Evolutionary conservation across 331 rosid genomes (phyloP).

Genomic region (Dryas integrifolia): DNA sequence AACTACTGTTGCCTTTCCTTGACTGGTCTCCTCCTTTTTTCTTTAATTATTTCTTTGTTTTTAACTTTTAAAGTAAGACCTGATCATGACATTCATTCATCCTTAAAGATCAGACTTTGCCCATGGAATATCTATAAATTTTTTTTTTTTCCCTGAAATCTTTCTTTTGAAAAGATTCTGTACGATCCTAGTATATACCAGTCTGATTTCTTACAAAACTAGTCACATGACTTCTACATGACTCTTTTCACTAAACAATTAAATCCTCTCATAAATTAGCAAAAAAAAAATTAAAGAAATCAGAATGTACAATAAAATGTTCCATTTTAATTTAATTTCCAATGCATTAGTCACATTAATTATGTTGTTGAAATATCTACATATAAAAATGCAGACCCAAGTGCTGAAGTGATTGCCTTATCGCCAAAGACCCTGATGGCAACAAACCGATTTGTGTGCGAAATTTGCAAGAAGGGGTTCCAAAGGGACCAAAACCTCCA

Average conservation of each 20-base stretch:
- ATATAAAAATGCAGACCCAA: slow-evolving; percentile 50
- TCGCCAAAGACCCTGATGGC: slow-evolving; percentile 78
- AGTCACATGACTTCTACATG: too few relatives aligned
- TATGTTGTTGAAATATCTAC: background rate
- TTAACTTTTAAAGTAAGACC: background rate
- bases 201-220: too few relatives aligned
- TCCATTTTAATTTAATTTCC: too few relatives aligned
- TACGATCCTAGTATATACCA: too few relatives aligned
- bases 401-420: slow-evolving; percentile 76
- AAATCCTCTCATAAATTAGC: too few relatives aligned
- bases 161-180: too few relatives aligned
- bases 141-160: too few relatives aligned
- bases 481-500: slow-evolving; percentile 94
- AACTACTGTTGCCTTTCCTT: slow-evolving; percentile 28
- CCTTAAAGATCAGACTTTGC: background rate
- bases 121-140: background rate
- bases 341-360: too few relatives aligned
- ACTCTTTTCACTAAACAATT: too few relatives aligned
- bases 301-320: too few relatives aligned
- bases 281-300: too few relatives aligned
- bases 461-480: slow-evolving; percentile 88
- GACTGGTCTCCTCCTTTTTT: slow-evolving; percentile 16
- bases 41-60: background rate
- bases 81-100: background rate
- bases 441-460: slow-evolving; percentile 77